Evolutionary conservation across 2,329 filamentous ascomycete species (phyloP).

Genomic region (Zarea fungicola): DNA sequence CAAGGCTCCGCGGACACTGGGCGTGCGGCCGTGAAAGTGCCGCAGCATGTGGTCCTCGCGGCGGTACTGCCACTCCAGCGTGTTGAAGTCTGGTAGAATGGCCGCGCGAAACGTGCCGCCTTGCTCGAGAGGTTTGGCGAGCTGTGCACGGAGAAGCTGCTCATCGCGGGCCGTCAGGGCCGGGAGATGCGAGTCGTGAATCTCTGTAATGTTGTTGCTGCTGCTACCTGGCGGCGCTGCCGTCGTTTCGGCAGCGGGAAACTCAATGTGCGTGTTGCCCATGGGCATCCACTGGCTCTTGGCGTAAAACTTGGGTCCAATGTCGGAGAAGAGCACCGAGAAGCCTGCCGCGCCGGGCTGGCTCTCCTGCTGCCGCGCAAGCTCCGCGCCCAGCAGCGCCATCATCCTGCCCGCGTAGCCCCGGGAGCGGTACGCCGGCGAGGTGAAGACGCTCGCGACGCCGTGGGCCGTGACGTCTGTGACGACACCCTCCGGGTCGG

Average conservation of each 20-base stretch:
- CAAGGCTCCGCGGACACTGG: conserved; percentile 65
- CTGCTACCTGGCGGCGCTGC: conserved; percentile 24
- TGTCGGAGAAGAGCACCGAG: conserved; percentile 80
- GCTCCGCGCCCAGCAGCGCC: conserved; percentile 49
- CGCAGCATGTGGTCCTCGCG: conserved; percentile 74
- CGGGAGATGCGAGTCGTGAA: conserved; percentile 57
- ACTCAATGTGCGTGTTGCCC: conserved; percentile 64
- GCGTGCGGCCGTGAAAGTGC: conserved; percentile 52
- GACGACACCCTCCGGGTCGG: conserved; percentile 27
- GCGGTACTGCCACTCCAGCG: conserved; percentile 56
- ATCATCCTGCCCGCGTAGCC: conserved; percentile 79
- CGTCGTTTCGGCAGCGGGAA: conserved; percentile 37
- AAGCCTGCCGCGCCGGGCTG: conserved; percentile 45
- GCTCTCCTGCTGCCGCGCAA: conserved; percentile 26
- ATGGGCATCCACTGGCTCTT: conserved; percentile 71
- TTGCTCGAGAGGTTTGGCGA: conserved; percentile 30
- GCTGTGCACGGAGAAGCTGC: conserved; percentile 48
- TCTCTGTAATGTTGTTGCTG: conserved; percentile 25
- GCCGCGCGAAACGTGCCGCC: conserved; percentile 26
- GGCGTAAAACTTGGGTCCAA: conserved; percentile 78
- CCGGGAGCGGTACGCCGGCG: conserved; percentile 58
- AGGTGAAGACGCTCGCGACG: conserved; percentile 75
- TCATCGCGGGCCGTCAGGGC: conserved; percentile 62
- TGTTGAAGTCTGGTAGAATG: conserved; percentile 27
- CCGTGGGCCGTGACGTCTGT: conserved; percentile 63